phyloP scores from a whole-genome alignment of 768 basidiomycete genomes.

The Crucibulum laeve region DNA sequence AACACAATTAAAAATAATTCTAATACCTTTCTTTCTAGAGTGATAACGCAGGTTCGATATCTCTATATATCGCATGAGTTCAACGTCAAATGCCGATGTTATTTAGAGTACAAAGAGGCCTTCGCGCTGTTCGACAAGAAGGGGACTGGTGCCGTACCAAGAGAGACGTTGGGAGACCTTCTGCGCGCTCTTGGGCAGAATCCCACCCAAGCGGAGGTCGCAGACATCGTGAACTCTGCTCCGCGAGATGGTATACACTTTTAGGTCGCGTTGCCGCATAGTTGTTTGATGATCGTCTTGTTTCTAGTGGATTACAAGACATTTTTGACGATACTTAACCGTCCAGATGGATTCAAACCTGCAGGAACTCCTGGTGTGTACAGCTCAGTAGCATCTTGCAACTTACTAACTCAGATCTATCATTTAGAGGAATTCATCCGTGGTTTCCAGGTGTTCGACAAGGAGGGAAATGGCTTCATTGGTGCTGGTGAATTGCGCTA shows the following conservation, averaged over 20 bases:
- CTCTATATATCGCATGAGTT: not conserved
- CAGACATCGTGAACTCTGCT: slow-evolving; percentile 67
- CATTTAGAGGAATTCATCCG: slow-evolving; percentile 93
- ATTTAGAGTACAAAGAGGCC: slow-evolving; percentile 88
- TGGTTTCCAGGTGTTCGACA: slow-evolving; percentile 98
- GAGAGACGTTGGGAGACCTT: slow-evolving; percentile 88
- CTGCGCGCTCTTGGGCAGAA: slow-evolving; percentile 95
- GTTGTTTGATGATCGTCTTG: not conserved
- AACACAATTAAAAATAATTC: not conserved
- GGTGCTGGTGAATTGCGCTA: slow-evolving; percentile 91
- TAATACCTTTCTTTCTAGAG: slow-evolving; percentile 16
- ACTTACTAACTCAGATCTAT: not conserved
- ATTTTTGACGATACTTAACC: slow-evolving; percentile 87
- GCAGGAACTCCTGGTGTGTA: slow-evolving; percentile 89
- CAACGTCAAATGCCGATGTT: not conserved
- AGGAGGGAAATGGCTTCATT: slow-evolving; percentile 89
- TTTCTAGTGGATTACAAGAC: slow-evolving; percentile 83
- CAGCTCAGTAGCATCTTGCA: not conserved
- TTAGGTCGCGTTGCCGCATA: not conserved
- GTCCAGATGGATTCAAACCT: slow-evolving; percentile 96
- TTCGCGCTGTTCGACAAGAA: slow-evolving; percentile 98
- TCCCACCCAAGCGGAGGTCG: slow-evolving; percentile 98
- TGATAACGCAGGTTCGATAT: slow-evolving; percentile 35
- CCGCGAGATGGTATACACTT: slow-evolving; percentile 67
- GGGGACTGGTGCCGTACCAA: slow-evolving; percentile 85